phyloP scores from a whole-genome alignment of 805 yeast genomes.

The Candida easanensis region DNA sequence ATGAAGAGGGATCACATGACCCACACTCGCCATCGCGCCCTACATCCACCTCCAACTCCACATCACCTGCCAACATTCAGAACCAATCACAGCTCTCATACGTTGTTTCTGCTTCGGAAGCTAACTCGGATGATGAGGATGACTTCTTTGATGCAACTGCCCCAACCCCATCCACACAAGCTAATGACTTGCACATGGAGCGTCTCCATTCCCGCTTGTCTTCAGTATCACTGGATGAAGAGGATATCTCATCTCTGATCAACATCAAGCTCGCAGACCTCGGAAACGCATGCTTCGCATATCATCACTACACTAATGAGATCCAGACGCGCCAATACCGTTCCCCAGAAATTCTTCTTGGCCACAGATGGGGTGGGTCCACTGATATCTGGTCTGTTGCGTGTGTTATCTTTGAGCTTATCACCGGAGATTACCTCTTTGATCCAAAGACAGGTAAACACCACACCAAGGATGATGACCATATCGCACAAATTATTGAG shows the following conservation, averaged over 20 bases:
- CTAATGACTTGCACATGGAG: not conserved
- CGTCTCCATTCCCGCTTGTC: conserved; percentile 5
- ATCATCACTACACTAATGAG: conserved; percentile 63
- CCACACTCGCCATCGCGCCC: conserved; percentile 1
- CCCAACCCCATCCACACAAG: not conserved
- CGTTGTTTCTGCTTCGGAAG: conserved; percentile 17
- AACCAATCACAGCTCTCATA: conserved; percentile 7
- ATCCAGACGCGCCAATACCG: conserved; percentile 69
- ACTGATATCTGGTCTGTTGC: conserved; percentile 97
- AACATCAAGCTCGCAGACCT: conserved; percentile 60
- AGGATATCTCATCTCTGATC: conserved; percentile 14
- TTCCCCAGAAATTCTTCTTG: conserved; percentile 60
- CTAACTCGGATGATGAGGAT: conserved; percentile 14
- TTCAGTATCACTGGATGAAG: conserved; percentile 11
- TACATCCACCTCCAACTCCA: not conserved
- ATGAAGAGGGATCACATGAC: conserved; percentile 13
- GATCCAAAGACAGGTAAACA: conserved; percentile 78
- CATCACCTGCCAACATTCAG: conserved; percentile 4
- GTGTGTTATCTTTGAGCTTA: conserved; percentile 82
- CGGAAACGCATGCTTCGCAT: conserved; percentile 67
- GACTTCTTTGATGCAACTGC: conserved; percentile 1
- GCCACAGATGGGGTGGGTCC: conserved; percentile 63
- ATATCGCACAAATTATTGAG: conserved; percentile 85
- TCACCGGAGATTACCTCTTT: conserved; percentile 92
- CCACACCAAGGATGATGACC: conserved; percentile 91